A percentile compares a stretch with the other conserved stretches of the same genome.
Evolutionary conservation across 164 flowering plant genomes (phyloP).

Genomic region (Chloranthus sessilifolius): DNA sequence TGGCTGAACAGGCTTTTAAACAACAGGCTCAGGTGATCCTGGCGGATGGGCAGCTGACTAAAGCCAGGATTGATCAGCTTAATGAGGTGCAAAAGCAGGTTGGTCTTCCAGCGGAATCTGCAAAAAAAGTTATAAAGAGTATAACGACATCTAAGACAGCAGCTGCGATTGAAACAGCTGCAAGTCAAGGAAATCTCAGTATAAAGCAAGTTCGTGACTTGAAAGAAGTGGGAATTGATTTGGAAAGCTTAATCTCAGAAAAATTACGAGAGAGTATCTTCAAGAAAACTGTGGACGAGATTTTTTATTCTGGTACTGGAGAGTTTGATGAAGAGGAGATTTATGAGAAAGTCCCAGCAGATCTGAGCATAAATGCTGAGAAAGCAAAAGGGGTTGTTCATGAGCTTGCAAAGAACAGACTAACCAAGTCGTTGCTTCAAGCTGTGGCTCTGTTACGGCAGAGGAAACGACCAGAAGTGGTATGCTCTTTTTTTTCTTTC

Average conservation of each 20-base stretch:
- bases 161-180: constrained; percentile 77
- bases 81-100: constrained; percentile 72
- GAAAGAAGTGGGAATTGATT: constrained; percentile 53
- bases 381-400: constrained; percentile 71
- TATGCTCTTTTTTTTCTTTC: constrained; percentile 27
- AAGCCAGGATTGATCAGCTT: constrained; percentile 68
- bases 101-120: constrained; percentile 71
- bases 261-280: constrained; percentile 66
- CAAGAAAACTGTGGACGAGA: constrained; percentile 80
- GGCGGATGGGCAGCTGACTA: constrained; percentile 92
- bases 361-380: constrained; percentile 62
- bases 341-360: constrained; percentile 67
- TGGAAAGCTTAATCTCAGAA: constrained; percentile 66
- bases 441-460: constrained; percentile 82
- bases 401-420: constrained; percentile 65
- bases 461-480: constrained; percentile 71
- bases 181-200: constrained; percentile 61
- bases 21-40: constrained; percentile 88
- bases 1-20: constrained; percentile 87
- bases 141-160: constrained; percentile 84
- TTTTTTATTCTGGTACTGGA: constrained; percentile 95
- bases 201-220: constrained; percentile 84
- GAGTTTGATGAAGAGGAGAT: constrained; percentile 89
- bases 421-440: constrained; percentile 75
- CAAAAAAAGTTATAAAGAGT: constrained; percentile 76